Evolutionary conservation across 768 basidiomycete genomes (phyloP).

Genomic region (Naematelia encephala): DNA sequence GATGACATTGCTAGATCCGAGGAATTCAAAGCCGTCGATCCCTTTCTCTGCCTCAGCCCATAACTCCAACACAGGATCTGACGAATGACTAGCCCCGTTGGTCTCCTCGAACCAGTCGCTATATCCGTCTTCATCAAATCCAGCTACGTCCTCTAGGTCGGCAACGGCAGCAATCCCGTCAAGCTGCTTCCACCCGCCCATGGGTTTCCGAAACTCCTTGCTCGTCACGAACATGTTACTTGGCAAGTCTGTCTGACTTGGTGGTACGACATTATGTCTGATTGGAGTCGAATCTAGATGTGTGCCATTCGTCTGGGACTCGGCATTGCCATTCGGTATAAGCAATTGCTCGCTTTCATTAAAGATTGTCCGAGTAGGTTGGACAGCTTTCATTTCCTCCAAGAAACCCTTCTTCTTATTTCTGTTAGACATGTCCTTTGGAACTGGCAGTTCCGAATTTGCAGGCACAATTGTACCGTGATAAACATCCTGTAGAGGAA

Average conservation of each 20-base stretch:
- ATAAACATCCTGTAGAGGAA: neutral
- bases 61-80: neutral
- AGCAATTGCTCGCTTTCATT: neutral
- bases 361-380: slow-evolving; percentile 26
- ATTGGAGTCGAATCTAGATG: neutral
- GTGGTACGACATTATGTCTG: slow-evolving; percentile 12
- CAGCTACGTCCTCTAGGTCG: neutral
- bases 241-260: slow-evolving; percentile 18
- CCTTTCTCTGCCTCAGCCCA: slow-evolving; percentile 17
- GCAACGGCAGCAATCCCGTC: neutral
- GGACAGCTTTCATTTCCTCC: slow-evolving; percentile 28
- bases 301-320: neutral
- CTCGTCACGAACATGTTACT: slow-evolving; percentile 10
- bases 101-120: neutral
- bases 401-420: slow-evolving; percentile 44
- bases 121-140: neutral
- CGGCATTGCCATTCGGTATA: slow-evolving; percentile 4
- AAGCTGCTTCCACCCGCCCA: slow-evolving; percentile 1
- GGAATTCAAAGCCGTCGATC: slow-evolving; percentile 8
- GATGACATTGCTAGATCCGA: neutral
- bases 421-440: slow-evolving; percentile 27
- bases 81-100: neutral
- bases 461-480: neutral
- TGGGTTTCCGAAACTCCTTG: neutral
- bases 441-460: slow-evolving; percentile 11